phyloP scores from a whole-genome alignment of 192 early-diverging fungal genomes.

The Entomortierella chlamydospora region DNA sequence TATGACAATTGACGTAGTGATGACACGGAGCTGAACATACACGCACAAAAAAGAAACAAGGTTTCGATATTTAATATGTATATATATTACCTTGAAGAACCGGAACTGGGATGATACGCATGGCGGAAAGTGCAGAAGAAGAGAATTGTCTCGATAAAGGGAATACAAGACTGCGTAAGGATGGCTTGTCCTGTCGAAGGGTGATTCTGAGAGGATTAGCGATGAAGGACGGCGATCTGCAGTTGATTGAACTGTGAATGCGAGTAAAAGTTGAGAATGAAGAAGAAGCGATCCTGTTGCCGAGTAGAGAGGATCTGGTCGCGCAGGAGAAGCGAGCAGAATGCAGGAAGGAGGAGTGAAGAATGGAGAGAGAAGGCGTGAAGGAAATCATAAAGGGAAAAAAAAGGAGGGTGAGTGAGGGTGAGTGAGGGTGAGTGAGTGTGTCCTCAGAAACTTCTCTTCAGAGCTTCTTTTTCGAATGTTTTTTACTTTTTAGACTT shows the following conservation, averaged over 20 bases:
- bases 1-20: too few relatives aligned
- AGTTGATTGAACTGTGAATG: neutral
- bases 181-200: neutral
- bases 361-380: neutral
- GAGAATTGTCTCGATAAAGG: neutral
- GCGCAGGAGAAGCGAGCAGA: neutral
- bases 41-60: neutral
- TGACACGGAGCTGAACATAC: neutral
- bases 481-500: neutral
- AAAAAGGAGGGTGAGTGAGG: neutral
- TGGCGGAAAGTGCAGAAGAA: conserved; percentile 3
- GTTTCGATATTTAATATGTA: neutral
- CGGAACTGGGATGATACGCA: conserved; percentile 46
- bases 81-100: conserved; percentile 37
- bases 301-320: neutral
- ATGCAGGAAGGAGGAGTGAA: neutral
- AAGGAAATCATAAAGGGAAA: neutral
- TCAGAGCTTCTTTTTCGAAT: conserved; percentile 3
- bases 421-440: neutral
- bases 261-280: conserved; percentile 1
- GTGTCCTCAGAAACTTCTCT: neutral
- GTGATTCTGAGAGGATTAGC: neutral
- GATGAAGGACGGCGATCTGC: neutral
- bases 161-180: neutral
- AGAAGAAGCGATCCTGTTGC: neutral